A percentile compares a stretch with the other conserved stretches of the same genome.
Evolutionary conservation across 768 basidiomycete genomes (phyloP).

Genomic region (Xanthoconium stramineum): DNA sequence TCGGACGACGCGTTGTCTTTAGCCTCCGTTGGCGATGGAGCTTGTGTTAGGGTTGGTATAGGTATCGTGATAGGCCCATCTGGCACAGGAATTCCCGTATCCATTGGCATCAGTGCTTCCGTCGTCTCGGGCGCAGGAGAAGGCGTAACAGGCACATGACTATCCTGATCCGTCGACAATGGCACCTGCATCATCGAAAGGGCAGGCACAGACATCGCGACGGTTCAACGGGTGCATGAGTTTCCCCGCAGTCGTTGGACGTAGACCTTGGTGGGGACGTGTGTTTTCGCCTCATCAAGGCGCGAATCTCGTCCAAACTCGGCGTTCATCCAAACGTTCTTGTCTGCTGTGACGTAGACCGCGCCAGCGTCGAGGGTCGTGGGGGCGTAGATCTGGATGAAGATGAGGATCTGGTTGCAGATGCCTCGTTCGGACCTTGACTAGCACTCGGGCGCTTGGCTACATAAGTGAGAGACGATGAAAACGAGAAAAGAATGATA

Average conservation of each 20-base stretch:
- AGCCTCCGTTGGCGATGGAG: no score
- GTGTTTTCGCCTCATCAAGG: conserved; percentile 5
- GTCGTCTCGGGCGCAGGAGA: no score
- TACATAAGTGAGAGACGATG: neutral
- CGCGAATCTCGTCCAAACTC: conserved; percentile 18
- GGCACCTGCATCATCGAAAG: neutral
- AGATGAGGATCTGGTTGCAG: no score
- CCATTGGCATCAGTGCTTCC: no score
- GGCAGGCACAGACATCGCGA: neutral
- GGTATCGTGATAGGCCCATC: no score
- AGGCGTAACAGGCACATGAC: neutral
- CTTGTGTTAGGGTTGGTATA: no score
- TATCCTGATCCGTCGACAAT: no score
- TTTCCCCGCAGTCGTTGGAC: no score
- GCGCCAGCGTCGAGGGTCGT: neutral
- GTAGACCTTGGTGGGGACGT: no score
- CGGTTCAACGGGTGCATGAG: neutral
- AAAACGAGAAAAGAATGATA: neutral
- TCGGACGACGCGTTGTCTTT: no score
- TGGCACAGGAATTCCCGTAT: no score
- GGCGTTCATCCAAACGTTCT: neutral
- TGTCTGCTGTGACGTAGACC: neutral
- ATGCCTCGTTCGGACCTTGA: neutral
- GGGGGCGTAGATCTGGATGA: neutral
- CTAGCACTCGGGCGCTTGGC: neutral